Evolutionary conservation across 2,329 filamentous ascomycete species (phyloP).

Genomic region (Cryphonectria carpinicola): DNA sequence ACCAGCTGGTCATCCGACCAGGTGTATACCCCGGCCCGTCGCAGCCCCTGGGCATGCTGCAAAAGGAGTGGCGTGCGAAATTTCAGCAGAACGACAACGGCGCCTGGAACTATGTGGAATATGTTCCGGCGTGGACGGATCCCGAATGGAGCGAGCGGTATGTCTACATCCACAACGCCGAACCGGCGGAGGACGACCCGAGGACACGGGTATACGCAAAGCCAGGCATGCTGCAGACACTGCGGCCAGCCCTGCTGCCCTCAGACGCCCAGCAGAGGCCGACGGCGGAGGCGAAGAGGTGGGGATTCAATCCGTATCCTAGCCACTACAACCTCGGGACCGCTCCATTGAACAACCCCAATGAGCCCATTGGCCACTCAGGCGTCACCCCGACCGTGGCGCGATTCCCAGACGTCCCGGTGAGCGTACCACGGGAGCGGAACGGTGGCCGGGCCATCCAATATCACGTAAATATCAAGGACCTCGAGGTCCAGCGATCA

Average conservation of each 20-base stretch:
- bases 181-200: neutral
- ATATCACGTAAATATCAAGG: constrained; percentile 1
- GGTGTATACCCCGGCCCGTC: neutral
- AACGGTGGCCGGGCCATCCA: neutral
- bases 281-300: constrained; percentile 22
- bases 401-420: constrained; percentile 10
- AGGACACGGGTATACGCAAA: constrained; percentile 5
- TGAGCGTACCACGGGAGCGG: neutral
- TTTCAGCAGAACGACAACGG: neutral
- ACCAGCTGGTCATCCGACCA: neutral
- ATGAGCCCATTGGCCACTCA: neutral
- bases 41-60: constrained; percentile 15
- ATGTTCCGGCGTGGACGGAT: constrained; percentile 28
- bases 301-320: constrained; percentile 12
- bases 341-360: neutral
- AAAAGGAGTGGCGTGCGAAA: constrained; percentile 5
- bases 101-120: constrained; percentile 22
- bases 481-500: neutral
- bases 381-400: constrained; percentile 13
- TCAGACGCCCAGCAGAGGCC: constrained; percentile 13
- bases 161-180: neutral
- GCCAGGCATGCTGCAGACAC: constrained; percentile 8
- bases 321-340: neutral
- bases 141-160: constrained; percentile 20
- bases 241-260: constrained; percentile 18